phyloP scores from a whole-genome alignment of 352 stramenopile genomes.

The Phytopythium boreale region DNA sequence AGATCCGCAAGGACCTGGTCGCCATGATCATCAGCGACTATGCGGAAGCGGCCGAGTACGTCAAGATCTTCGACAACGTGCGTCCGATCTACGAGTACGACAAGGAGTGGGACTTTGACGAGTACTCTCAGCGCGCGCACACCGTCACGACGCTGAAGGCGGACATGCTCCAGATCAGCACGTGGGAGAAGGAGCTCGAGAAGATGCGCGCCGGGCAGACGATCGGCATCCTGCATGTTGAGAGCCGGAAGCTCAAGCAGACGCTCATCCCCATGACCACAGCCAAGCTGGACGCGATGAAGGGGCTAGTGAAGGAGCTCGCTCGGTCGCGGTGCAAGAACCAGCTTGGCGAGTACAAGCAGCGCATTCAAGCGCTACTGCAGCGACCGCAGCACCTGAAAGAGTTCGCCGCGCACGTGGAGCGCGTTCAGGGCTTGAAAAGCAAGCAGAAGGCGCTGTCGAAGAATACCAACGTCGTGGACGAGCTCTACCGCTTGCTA shows the following conservation, averaged over 20 bases:
- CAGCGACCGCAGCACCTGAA: constrained; percentile 88
- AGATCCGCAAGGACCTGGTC: constrained; percentile 75
- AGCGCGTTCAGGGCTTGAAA: constrained; percentile 73
- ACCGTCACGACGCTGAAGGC: constrained; percentile 84
- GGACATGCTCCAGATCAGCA: constrained; percentile 90
- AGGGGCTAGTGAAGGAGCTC: constrained; percentile 89
- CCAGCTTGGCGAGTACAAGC: constrained; percentile 89
- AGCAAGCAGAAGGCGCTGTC: constrained; percentile 73
- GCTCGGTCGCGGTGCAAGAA: constrained; percentile 86
- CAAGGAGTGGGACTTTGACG: constrained; percentile 89
- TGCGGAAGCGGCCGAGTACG: constrained; percentile 84
- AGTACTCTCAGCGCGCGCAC: constrained; percentile 75
- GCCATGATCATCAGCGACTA: constrained; percentile 89
- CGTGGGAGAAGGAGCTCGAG: constrained; percentile 93
- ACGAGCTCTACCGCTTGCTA: constrained; percentile 92
- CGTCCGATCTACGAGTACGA: constrained; percentile 92
- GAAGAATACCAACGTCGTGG: constrained; percentile 89
- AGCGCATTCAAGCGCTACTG: constrained; percentile 81
- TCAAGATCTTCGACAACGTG: constrained; percentile 91
- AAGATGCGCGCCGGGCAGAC: constrained; percentile 91
- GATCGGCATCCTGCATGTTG: constrained; percentile 91
- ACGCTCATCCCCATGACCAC: constrained; percentile 91
- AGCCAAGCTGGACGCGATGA: constrained; percentile 91
- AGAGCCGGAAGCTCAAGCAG: constrained; percentile 92
- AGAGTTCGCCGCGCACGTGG: constrained; percentile 89